These are phyloP conservation scores for Ustilago trichophora DNA, from an alignment of 1,284 basidiomycete genomes.

Conservation along the genomic window DNA sequence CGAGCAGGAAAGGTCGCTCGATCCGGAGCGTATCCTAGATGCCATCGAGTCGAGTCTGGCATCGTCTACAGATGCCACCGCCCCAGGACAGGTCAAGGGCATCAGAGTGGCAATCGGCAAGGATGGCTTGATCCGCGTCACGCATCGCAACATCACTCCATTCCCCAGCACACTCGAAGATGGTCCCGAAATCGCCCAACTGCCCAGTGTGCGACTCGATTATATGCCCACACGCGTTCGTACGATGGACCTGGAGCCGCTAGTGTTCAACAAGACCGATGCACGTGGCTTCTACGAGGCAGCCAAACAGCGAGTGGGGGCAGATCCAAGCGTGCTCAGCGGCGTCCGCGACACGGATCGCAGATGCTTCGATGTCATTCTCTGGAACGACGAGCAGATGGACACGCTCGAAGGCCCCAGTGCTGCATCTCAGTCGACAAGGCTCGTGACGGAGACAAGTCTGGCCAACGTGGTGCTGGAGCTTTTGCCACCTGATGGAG, in stretches of 20 bases:
- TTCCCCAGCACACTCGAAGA: slow-evolving; percentile 24
- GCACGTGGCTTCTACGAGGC: slow-evolving; percentile 45
- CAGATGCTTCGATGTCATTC: slow-evolving; percentile 41
- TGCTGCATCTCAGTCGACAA: not conserved
- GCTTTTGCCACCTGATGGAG: slow-evolving; percentile 2
- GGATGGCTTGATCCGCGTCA: slow-evolving; percentile 28
- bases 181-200: not conserved
- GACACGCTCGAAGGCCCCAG: slow-evolving; percentile 2
- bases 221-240: slow-evolving; percentile 31
- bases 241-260: slow-evolving; percentile 40
- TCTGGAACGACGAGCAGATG: slow-evolving; percentile 45
- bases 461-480: slow-evolving; percentile 44
- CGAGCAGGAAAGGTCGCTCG: slow-evolving; percentile 21
- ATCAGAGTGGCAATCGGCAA: slow-evolving; percentile 31
- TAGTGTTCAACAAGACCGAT: slow-evolving; percentile 51
- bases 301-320: slow-evolving; percentile 33
- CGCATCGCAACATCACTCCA: slow-evolving; percentile 23
- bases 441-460: slow-evolving; percentile 40
- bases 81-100: slow-evolving; percentile 20
- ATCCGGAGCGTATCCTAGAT: slow-evolving; percentile 19
- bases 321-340: slow-evolving; percentile 35
- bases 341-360: slow-evolving; percentile 29
- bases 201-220: slow-evolving; percentile 35
- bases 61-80: not conserved
- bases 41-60: slow-evolving; percentile 25